phyloP scores from a whole-genome alignment of 805 yeast species.

The Yamadazyma takamatsuzukensis region DNA sequence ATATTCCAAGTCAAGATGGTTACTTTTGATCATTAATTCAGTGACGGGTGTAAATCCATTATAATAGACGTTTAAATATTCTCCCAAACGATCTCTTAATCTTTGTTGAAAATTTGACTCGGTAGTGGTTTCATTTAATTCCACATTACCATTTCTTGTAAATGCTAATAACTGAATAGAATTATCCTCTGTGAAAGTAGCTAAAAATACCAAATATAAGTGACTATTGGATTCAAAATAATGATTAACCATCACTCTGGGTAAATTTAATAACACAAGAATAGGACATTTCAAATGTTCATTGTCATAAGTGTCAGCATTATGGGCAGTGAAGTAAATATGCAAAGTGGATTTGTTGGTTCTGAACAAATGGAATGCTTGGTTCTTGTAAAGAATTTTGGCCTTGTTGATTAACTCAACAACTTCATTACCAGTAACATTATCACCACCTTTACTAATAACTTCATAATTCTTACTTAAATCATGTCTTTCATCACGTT shows the following conservation, averaged over 20 bases:
- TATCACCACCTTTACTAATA: conserved; percentile 7
- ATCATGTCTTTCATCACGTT: conserved; percentile 13
- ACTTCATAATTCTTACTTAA: conserved; percentile 27
- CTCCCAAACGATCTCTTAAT: conserved; percentile 20
- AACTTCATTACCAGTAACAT: conserved; percentile 31
- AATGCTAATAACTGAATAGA: conserved; percentile 17
- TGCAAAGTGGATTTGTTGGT: conserved; percentile 26
- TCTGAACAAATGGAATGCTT: conserved; percentile 83
- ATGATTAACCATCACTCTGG: conserved; percentile 27
- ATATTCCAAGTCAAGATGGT: conserved; percentile 11
- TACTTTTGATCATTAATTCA: conserved; percentile 17
- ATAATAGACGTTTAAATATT: conserved; percentile 18
- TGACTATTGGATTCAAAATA: conserved; percentile 10
- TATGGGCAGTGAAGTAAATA: conserved; percentile 71
- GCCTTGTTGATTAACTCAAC: conserved; percentile 64
- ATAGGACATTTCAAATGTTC: conserved; percentile 63
- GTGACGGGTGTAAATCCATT: conserved; percentile 20
- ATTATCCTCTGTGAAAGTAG: conserved; percentile 15
- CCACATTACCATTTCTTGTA: conserved; percentile 8
- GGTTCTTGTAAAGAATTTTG: conserved; percentile 67
- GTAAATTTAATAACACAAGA: conserved; percentile 61
- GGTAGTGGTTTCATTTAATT: conserved; percentile 19
- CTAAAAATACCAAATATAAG: conserved; percentile 11
- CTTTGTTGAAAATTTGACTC: conserved; percentile 17
- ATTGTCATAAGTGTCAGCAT: conserved; percentile 41